These are phyloP conservation scores for Teratosphaeria epicoccoides DNA, from an alignment of 2,329 filamentous ascomycete genomes.

Conservation along the genomic window DNA sequence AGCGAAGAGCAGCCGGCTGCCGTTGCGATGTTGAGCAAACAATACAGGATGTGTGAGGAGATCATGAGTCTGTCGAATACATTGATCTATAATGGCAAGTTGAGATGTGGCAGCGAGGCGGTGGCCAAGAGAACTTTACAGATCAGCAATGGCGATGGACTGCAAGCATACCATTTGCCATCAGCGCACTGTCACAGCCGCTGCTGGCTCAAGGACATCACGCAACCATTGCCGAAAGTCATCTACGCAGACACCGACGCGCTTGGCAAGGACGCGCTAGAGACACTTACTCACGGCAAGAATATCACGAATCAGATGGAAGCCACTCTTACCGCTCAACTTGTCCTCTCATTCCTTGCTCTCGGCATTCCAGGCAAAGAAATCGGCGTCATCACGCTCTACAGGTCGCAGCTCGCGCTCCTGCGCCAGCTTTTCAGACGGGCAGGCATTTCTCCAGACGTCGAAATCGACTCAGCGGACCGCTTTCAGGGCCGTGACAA, in stretches of 20 bases:
- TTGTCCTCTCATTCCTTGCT: conserved; percentile 68
- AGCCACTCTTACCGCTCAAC: conserved; percentile 62
- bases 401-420: conserved; percentile 79
- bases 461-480: conserved; percentile 96
- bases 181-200: not conserved
- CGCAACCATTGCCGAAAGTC: conserved; percentile 62
- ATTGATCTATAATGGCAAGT: conserved; percentile 79
- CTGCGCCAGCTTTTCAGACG: conserved; percentile 57
- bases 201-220: conserved; percentile 69
- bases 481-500: conserved; percentile 96
- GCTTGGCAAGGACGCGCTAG: conserved; percentile 52
- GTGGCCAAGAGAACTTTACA: conserved; percentile 59
- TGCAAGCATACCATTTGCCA: conserved; percentile 24
- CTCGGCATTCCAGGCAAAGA: conserved; percentile 63
- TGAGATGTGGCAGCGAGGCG: conserved; percentile 76
- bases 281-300: conserved; percentile 62
- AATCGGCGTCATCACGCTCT: conserved; percentile 94
- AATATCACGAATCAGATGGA: conserved; percentile 85
- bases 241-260: conserved; percentile 83
- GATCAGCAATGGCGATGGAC: conserved; percentile 2
- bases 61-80: conserved; percentile 90
- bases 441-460: conserved; percentile 37
- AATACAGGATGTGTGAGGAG: conserved; percentile 97
- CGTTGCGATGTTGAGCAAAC: conserved; percentile 85
- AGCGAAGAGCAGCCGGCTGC: conserved; percentile 80